Conservation (phyloP, 2,329 filamentous ascomycete genomes). For the Periconia sp. region DNA sequence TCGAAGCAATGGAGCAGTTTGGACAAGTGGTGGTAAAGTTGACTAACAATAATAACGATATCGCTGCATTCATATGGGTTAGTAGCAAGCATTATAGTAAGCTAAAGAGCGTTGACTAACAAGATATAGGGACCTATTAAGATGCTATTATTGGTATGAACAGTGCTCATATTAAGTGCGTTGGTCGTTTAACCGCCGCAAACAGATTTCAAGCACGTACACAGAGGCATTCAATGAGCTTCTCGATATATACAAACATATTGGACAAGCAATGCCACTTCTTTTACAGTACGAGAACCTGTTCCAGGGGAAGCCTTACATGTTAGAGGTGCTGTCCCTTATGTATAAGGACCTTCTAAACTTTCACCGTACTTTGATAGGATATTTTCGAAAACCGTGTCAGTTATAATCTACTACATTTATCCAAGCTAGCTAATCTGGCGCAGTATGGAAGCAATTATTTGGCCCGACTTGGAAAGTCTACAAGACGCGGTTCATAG, state of each 20-base stretch:
- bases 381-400: background rate
- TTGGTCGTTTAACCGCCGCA: background rate
- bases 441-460: background rate
- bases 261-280: background rate
- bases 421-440: too few relatives aligned
- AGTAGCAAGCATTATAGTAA: slow-evolving; percentile 7
- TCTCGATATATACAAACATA: background rate
- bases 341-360: background rate
- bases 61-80: slow-evolving; percentile 35
- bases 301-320: background rate
- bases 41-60: slow-evolving; percentile 13
- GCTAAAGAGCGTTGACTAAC: slow-evolving; percentile 5
- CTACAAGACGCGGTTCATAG: background rate
- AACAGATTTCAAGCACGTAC: background rate
- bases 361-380: background rate
- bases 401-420: background rate
- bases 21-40: slow-evolving; percentile 26
- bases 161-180: too few relatives aligned
- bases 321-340: background rate
- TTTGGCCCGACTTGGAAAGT: background rate
- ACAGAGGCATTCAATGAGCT: background rate
- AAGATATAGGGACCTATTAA: slow-evolving; percentile 9
- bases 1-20: slow-evolving; percentile 31
- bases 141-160: slow-evolving; percentile 9
- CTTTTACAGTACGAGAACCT: background rate